phyloP scores from a whole-genome alignment of 2,329 filamentous ascomycete species.

The Pseudopithomyces maydicus region DNA sequence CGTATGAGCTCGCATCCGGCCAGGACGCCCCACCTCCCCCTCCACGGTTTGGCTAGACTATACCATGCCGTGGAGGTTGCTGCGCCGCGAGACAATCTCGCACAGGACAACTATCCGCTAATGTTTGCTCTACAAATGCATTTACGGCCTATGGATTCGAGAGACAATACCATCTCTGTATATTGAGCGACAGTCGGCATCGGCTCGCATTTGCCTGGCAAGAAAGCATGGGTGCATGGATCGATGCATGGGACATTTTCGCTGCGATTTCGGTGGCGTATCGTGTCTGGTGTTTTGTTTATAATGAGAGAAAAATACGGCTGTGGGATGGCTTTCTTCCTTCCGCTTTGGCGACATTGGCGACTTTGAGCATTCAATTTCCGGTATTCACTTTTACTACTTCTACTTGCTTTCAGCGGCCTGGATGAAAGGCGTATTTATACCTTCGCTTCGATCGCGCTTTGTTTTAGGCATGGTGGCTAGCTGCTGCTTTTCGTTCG shows the following conservation, averaged over 20 bases:
- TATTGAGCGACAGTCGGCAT: not conserved
- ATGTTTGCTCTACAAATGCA: not conserved
- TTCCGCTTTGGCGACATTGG: not conserved
- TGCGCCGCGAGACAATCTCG: constrained; percentile 13
- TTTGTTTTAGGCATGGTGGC: not conserved
- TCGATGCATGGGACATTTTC: not conserved
- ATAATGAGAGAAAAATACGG: not conserved
- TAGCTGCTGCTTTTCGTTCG: not conserved
- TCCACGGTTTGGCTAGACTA: constrained; percentile 9
- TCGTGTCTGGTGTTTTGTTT: not conserved
- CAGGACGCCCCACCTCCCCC: not conserved
- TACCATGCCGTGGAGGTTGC: constrained; percentile 13
- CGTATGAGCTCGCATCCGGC: constrained; percentile 39
- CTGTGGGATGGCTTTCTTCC: not conserved
- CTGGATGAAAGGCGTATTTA: not conserved
- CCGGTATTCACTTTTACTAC: not conserved
- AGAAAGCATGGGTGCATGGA: not conserved
- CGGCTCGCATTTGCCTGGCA: not conserved
- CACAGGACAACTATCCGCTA: not conserved
- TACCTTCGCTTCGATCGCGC: constrained; percentile 6
- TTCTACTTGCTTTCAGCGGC: not conserved
- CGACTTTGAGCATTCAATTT: too few species aligned
- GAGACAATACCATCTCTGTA: not conserved
- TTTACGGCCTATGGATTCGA: not conserved
- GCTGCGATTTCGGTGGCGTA: not conserved